Evolutionary conservation across 148 eudicot genomes (phyloP), one percentile per base, ranked within the genome.

Genomic region (Selenicereus undatus): DNA sequence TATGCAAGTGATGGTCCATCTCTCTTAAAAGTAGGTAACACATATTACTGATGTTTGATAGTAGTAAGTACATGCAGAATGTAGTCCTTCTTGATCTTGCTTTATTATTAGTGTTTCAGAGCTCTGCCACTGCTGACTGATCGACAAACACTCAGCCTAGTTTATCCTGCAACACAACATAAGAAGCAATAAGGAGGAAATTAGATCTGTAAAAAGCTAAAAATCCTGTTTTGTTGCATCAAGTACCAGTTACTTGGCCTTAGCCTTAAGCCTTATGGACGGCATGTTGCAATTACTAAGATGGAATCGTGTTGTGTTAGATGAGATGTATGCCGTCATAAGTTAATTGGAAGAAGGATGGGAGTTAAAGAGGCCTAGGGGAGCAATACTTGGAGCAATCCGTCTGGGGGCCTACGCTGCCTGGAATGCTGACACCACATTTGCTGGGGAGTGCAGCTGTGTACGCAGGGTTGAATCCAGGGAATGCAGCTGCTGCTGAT

Each of bases 371-470:
- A 24, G 30, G 74, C 3, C 1, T 13, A 71, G 14, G n/a, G 20
- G 21, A 12, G 11, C 51, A 54, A 39, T 83, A 88, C 90, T 56
- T 78, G 58, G 88, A 58, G 86, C 90, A 88, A 70, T 88, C 84
- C 30, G 83, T 85, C 76, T 73, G 52, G 71, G 85, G 78, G 83
- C 88, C 81, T 69, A 85, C 79, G 56, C 69, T 35, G 80, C 79
- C 86, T 11, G 88, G 82, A 78, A 88, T 42, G 75, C 27, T 83
- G 64, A 85, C 85, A 26, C 90, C 90, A 58, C 90, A 88, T 71
- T 76, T 80, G 14, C 74, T 30, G 1, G 88, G 90, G 26, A 88
- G 84, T 10, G 79, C 82, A 18, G 80, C 79, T 0, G 85, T 86
- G 26, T 76, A 71, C 9, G n/a, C 43, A 21, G 39, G 11, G 78